Base-by-base conservation (phyloP, 75 land plant species). In the Gnetum montanum region DNA sequence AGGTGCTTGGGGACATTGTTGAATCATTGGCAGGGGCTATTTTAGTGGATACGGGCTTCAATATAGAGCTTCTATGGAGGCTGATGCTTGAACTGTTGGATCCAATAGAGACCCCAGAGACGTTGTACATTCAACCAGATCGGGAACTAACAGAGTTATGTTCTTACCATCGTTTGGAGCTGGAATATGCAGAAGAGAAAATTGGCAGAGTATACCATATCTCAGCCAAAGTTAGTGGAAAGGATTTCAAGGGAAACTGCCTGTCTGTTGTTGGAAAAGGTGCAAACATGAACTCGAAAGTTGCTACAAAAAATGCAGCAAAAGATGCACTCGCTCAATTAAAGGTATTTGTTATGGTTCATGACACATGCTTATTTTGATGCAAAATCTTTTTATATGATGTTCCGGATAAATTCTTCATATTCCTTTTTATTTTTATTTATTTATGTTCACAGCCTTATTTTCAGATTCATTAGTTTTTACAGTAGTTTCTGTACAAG, bases 1-100 rank as follows among this genome's bases (percentile, higher is more conserved):
- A 94, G 99, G 88, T 77, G 25, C 77, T 95, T 35, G 90, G 99
- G 49, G 99, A 95, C 69, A 66, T 95, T 47, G 80, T 95, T 15
- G 99, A 95, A 58, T 86, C 97, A 33, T 72, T 73, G 41, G 54
- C 79, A 38, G 97, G 97, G 41, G 99, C 99, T 65, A 54, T 94
- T 35, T 67, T 90, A 50, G 56, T 94, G 29, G 99, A 94, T 51
- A 59, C 82, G 0, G 79, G 80, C 29, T 86, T 83, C 27, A 44
- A 86, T 69, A 49, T 83, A 63, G 48, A 65, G 3, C 31, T 1
- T 26, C 82, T 79, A 16, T 95, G 97, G 97, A 61, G 59, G 26
- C 61, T 77, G n/a, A 70, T 90, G 69, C 53, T 83, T 8, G 59
- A 61, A 20, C 38, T 90, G 31, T 48, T 95, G 64, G 58, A 71